phyloP scores from a whole-genome alignment of 2,329 filamentous ascomycete genomes.

The Xylariaceae sp. region DNA sequence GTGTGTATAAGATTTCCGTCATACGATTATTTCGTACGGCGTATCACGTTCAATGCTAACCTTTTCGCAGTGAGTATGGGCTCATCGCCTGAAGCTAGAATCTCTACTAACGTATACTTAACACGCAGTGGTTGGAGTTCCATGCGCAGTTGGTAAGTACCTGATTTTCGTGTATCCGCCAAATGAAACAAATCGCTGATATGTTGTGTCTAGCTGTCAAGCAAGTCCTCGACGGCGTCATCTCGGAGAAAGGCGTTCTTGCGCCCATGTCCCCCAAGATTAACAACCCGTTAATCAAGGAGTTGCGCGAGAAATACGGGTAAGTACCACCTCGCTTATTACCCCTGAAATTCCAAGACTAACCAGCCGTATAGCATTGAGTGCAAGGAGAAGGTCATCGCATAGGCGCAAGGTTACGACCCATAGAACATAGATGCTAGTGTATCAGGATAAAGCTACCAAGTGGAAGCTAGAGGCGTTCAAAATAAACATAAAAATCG shows the following conservation, averaged over 20 bases:
- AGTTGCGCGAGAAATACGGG: constrained; percentile 48
- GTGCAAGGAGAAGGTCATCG: constrained; percentile 23
- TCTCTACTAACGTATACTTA: background rate
- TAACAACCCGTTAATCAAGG: constrained; percentile 58
- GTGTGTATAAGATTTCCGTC: background rate
- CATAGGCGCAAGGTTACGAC: constrained; percentile 4
- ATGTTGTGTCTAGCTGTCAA: constrained; percentile 49
- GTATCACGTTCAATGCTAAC: background rate
- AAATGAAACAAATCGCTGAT: background rate
- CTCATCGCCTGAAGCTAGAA: background rate
- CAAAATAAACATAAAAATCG: background rate
- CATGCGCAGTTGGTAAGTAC: constrained; percentile 34
- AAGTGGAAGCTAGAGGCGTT: background rate
- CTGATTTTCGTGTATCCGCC: background rate
- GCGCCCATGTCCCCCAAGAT: constrained; percentile 72
- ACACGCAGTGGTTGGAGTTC: constrained; percentile 56
- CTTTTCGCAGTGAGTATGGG: constrained; percentile 3
- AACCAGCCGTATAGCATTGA: constrained; percentile 45
- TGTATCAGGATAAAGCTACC: background rate
- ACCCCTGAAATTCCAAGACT: constrained; percentile 37
- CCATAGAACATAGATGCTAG: background rate
- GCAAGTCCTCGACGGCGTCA: constrained; percentile 71
- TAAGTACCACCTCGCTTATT: background rate
- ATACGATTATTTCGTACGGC: constrained; percentile 36
- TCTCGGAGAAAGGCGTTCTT: constrained; percentile 69